Conservation (phyloP, 192 early-diverging fungal genomes). For the Lobosporangium transversale region DNA sequence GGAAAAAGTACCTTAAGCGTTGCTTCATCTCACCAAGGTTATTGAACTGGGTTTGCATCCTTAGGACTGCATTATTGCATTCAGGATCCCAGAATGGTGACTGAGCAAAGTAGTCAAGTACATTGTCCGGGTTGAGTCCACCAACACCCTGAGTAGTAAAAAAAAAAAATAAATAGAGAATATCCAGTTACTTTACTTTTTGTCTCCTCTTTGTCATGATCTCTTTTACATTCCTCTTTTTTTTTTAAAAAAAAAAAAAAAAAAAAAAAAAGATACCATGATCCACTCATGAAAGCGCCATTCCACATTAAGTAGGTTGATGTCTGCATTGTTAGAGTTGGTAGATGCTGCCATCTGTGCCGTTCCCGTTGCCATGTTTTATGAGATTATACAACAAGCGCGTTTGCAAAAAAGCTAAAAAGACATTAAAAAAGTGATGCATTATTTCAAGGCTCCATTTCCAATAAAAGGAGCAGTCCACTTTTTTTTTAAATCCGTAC, state of each 20-base stretch:
- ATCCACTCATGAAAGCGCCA: conserved; percentile 54
- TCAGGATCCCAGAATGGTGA: conserved; percentile 86
- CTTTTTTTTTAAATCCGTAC: background rate
- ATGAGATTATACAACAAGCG: no score
- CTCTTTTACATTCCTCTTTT: no score
- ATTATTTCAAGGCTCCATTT: background rate
- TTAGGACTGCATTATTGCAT: conserved; percentile 80
- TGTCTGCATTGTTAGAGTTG: conserved; percentile 9
- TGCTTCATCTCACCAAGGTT: conserved; percentile 65
- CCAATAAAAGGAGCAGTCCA: background rate
- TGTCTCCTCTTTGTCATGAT: no score
- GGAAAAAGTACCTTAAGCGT: conserved; percentile 49
- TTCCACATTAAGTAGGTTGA: conserved; percentile 36
- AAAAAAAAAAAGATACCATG: no score
- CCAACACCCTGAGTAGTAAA: conserved; percentile 72
- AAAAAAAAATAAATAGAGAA: no score
- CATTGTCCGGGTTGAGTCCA: conserved; percentile 77
- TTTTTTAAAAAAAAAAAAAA: no score
- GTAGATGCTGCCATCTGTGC: background rate
- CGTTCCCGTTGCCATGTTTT: conserved; percentile 19
- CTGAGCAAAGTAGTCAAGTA: conserved; percentile 81
- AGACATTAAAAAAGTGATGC: background rate
- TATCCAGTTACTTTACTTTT: no score
- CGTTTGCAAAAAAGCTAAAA: no score
- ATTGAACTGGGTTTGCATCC: conserved; percentile 87